phyloP scores from a whole-genome alignment of 768 basidiomycete genomes.

The Termitomyces sp. region DNA sequence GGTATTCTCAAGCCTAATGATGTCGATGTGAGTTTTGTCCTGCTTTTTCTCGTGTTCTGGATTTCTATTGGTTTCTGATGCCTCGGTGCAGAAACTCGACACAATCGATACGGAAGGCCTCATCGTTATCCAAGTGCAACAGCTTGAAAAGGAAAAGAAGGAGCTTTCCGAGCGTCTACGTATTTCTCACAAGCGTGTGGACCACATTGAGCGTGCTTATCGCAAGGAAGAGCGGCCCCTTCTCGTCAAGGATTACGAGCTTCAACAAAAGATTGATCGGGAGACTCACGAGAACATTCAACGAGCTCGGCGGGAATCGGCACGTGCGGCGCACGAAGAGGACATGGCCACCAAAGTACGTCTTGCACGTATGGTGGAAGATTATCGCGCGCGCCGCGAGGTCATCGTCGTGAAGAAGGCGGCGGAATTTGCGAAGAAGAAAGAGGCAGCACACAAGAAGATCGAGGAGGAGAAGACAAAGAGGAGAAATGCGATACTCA shows the following conservation, averaged over 20 bases:
- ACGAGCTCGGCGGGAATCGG: constrained; percentile 47
- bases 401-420: constrained; percentile 50
- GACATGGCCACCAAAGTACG: constrained; percentile 73
- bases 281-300: constrained; percentile 61
- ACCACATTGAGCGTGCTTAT: constrained; percentile 92
- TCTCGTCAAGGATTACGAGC: constrained; percentile 78
- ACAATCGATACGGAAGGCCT: constrained; percentile 81
- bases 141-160: constrained; percentile 95
- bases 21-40: constrained; percentile 48
- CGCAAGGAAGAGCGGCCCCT: constrained; percentile 90
- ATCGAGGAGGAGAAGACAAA: constrained; percentile 83
- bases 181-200: constrained; percentile 82
- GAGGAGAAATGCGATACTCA: constrained; percentile 50
- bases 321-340: constrained; percentile 52
- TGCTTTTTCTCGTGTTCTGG: constrained; percentile 3
- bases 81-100: constrained; percentile 59
- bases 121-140: constrained; percentile 86
- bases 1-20: constrained; percentile 61
- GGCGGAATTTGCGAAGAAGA: constrained; percentile 59
- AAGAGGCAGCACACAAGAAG: constrained; percentile 55
- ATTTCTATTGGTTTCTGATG: not conserved
- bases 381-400: constrained; percentile 52
- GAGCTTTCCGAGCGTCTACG: constrained; percentile 78
- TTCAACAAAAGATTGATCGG: constrained; percentile 76
- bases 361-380: constrained; percentile 64